Evolutionary conservation across 192 early-diverging fungal species (phyloP).

Genomic region (Mortierella hygrophila): DNA sequence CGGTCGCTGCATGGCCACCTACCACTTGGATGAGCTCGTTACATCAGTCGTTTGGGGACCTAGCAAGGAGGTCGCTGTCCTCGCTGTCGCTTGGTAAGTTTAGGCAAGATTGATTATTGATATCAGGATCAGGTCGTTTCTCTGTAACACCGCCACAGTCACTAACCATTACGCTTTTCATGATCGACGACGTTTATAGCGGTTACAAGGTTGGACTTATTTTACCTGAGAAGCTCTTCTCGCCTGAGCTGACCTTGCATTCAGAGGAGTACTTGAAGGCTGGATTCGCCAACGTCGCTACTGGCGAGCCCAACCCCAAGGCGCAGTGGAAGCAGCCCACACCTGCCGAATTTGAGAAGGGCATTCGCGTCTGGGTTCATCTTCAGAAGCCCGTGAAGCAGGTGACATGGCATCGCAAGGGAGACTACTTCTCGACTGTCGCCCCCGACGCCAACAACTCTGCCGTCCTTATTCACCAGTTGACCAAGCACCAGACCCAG

Average conservation of each 20-base stretch:
- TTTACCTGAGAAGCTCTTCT: conserved; percentile 55
- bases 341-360: conserved; percentile 36
- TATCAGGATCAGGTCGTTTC: neutral
- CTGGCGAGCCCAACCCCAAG: conserved; percentile 28
- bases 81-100: conserved; percentile 76
- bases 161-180: neutral
- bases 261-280: conserved; percentile 60
- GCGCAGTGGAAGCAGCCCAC: conserved; percentile 55
- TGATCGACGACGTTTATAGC: conserved; percentile 17
- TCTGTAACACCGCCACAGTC: neutral
- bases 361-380: conserved; percentile 44
- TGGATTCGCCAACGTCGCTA: conserved; percentile 54
- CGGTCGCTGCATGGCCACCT: conserved; percentile 86
- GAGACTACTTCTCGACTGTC: conserved; percentile 95
- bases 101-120: neutral
- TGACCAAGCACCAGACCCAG: conserved; percentile 90
- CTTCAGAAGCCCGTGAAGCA: conserved; percentile 75
- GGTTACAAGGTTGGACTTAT: conserved; percentile 60
- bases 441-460: conserved; percentile 80
- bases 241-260: conserved; percentile 55
- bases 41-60: conserved; percentile 92
- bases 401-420: conserved; percentile 95
- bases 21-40: conserved; percentile 79
- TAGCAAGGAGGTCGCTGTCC: conserved; percentile 77
- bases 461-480: conserved; percentile 93